Evolutionary conservation across 768 basidiomycete species (phyloP).

Genomic region (Leccinum uliginosum): DNA sequence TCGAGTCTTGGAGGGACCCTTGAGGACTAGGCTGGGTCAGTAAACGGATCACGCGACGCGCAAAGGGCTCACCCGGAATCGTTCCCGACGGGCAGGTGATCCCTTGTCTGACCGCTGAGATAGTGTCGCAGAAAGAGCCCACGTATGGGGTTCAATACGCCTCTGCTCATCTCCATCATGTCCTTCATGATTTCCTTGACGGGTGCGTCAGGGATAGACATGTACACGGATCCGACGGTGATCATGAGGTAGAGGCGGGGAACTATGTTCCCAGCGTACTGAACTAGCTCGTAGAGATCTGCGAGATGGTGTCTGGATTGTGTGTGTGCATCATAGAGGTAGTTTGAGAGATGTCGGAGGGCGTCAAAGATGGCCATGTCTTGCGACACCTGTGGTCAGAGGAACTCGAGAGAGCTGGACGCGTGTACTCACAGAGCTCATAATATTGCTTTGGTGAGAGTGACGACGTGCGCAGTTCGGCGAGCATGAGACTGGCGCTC

Average conservation of each 20-base stretch:
- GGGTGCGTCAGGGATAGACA: conserved; percentile 96
- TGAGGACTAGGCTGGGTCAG: conserved; percentile 53
- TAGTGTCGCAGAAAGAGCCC: conserved; percentile 96
- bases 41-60: neutral
- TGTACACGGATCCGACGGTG: conserved; percentile 98
- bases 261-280: conserved; percentile 96
- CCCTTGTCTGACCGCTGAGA: conserved; percentile 93
- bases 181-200: conserved; percentile 99
- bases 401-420: neutral
- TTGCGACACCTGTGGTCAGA: conserved; percentile 27
- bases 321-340: conserved; percentile 93
- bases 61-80: conserved; percentile 65
- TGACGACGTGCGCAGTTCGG: conserved; percentile 89
- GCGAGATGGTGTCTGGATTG: conserved; percentile 92
- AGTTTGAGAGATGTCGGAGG: conserved; percentile 89
- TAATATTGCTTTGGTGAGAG: conserved; percentile 97
- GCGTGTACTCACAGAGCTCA: conserved; percentile 75
- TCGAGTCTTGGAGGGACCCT: conserved; percentile 93
- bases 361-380: conserved; percentile 99
- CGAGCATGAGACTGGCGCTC: conserved; percentile 95
- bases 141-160: conserved; percentile 94
- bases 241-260: conserved; percentile 97
- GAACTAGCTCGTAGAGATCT: conserved; percentile 98
- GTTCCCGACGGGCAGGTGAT: conserved; percentile 85
- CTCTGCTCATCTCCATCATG: conserved; percentile 99